A percentile compares a stretch with the other conserved stretches of the same genome.
These are phyloP conservation scores for Loxodes magnus DNA, from an alignment of 73 alveolate species.

Conservation along the genomic window DNA sequence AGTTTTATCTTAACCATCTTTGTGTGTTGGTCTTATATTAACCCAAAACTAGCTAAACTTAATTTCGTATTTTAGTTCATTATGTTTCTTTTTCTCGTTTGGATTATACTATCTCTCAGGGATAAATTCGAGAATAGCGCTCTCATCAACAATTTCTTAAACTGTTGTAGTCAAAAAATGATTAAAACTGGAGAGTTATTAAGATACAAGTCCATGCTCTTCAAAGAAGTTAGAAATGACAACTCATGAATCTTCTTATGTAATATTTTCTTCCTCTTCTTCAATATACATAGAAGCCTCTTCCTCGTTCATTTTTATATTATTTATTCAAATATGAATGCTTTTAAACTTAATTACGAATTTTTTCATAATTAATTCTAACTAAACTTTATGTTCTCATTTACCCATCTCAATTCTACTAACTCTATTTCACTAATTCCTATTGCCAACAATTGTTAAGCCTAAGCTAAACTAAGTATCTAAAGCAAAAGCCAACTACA, in stretches of 20 bases:
- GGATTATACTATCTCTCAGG: conserved; percentile 63
- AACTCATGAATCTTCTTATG: conserved; percentile 85
- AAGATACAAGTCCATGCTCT: conserved; percentile 81
- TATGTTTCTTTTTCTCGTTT: conserved; percentile 30
- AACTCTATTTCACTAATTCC: too few relatives aligned
- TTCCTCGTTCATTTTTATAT: too few relatives aligned
- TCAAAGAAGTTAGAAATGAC: conserved; percentile 69
- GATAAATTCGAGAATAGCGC: conserved; percentile 39
- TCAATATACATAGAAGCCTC: conserved; percentile 16
- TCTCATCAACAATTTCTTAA: conserved; percentile 74
- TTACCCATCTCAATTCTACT: too few relatives aligned
- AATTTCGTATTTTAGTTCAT: conserved; percentile 52
- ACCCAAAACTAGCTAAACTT: conserved; percentile 59
- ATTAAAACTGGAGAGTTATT: conserved; percentile 80
- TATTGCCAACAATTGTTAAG: too few relatives aligned
- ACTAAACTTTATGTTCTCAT: too few relatives aligned
- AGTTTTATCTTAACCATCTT: conserved; percentile 30
- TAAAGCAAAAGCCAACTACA: too few relatives aligned
- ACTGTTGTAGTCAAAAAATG: conserved; percentile 62
- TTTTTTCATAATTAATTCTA: too few relatives aligned
- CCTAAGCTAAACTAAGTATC: too few relatives aligned
- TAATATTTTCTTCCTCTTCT: conserved; percentile 57
- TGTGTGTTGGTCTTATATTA: conserved; percentile 45
- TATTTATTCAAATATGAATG: background rate
- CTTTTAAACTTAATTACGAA: background rate